Conservation (phyloP, 768 basidiomycete species). For the Saitozyma sp. region DNA sequence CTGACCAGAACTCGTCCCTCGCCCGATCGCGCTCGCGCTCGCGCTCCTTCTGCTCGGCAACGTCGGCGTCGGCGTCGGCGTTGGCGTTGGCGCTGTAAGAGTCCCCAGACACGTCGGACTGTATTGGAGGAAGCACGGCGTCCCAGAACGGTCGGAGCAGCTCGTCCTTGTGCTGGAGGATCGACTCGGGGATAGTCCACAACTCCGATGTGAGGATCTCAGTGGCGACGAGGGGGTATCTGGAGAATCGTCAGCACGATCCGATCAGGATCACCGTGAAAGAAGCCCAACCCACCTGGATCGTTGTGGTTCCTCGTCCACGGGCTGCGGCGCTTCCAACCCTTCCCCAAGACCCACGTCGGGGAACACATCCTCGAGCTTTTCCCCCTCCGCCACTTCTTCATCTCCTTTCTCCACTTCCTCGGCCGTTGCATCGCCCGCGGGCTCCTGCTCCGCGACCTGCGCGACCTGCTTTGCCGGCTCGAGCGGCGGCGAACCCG, state of each 20-base stretch:
- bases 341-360: slow-evolving; percentile 24
- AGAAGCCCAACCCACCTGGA: slow-evolving; percentile 26
- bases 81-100: neutral
- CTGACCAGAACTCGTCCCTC: slow-evolving; percentile 60
- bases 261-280: neutral
- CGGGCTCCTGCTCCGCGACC: no score
- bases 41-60: slow-evolving; percentile 9
- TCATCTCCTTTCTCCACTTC: slow-evolving; percentile 6
- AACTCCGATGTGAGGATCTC: slow-evolving; percentile 95
- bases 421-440: neutral
- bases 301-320: slow-evolving; percentile 27
- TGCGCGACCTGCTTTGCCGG: slow-evolving; percentile 12
- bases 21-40: slow-evolving; percentile 32
- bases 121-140: slow-evolving; percentile 55
- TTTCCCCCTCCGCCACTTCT: slow-evolving; percentile 6
- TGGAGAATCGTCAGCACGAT: slow-evolving; percentile 45
- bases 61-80: slow-evolving; percentile 9
- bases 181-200: slow-evolving; percentile 91
- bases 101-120: neutral
- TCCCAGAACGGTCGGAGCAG: slow-evolving; percentile 90
- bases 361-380: neutral
- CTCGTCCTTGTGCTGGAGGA: slow-evolving; percentile 68
- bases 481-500: slow-evolving; percentile 31
- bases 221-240: slow-evolving; percentile 88
- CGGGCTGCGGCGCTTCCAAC: slow-evolving; percentile 11